Base-by-base conservation (phyloP, 139 green algal species). In the Micractinium sp. region DNA sequence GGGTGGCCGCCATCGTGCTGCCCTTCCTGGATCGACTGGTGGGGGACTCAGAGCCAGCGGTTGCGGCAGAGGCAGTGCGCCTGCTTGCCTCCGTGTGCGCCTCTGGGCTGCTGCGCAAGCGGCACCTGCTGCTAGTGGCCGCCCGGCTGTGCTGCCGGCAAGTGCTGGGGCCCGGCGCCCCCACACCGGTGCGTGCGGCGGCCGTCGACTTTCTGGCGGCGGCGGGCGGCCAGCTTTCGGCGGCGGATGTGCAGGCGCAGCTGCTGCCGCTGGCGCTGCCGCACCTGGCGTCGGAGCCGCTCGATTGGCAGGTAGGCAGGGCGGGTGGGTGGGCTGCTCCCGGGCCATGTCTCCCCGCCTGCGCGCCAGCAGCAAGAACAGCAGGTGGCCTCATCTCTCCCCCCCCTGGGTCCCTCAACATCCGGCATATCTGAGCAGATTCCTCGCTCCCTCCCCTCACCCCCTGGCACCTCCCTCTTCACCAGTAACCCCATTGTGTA, bases 11-110 rank as follows among this genome's bases (percentile, higher is more conserved):
- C 53, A 99, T 99, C 89, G 89, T 99, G 85, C 92, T 99, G 63
- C 97, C 97, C 0, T 99, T 96, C 91, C 82, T 99, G 36, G 97
- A 99, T 69, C 95, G 97, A 88, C 94, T 96, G 20, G 91, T 98
- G 87, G 76, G 82, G 9, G 95, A 97, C 89, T 69, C 86, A 0
- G 88, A 97, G 87, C 81, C 93, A 0, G 75, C 92, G 0, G 97
- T 97, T 33, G 92, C 96, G 66, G 91, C 87, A 1, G 92, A 94
- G 56, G 96, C 96, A 7, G 82, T 98, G 41, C 78, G 89, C 61
- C 97, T 96, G 90, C 93, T 99, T 31, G 92, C 92, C 0, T 56
- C 82, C 0, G 88, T 96, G 0, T 82, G 83, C 3, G 23, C n/a
- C 3, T 19, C 66, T 0, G 73, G 85, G 35, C 87, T 91, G 74